Evolutionary conservation across 2,329 filamentous ascomycete genomes (phyloP).

Genomic region (Nectriaceae sp.): DNA sequence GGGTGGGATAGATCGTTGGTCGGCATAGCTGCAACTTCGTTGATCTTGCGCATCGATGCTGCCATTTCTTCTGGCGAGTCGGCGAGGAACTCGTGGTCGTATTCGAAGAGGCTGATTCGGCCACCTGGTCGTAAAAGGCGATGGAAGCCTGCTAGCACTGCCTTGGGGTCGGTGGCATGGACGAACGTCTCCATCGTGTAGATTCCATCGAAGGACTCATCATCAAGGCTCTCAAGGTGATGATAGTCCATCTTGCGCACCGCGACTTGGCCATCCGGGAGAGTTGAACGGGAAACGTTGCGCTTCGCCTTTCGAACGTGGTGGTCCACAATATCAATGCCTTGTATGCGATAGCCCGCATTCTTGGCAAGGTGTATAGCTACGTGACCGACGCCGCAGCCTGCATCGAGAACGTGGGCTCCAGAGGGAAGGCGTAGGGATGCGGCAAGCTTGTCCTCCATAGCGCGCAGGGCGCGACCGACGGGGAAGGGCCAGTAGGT

Average conservation of each 20-base stretch:
- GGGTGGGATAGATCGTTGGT: slow-evolving; percentile 40
- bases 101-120: slow-evolving; percentile 46
- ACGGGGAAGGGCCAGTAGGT: slow-evolving; percentile 52
- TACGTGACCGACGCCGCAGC: slow-evolving; percentile 52
- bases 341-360: slow-evolving; percentile 40
- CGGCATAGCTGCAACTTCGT: slow-evolving; percentile 47
- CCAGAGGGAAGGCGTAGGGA: slow-evolving; percentile 39
- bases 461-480: slow-evolving; percentile 41
- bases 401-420: slow-evolving; percentile 50
- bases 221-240: slow-evolving; percentile 42
- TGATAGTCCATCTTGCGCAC: slow-evolving; percentile 52
- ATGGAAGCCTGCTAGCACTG: slow-evolving; percentile 47
- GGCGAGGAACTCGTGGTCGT: slow-evolving; percentile 39
- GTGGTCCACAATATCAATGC: slow-evolving; percentile 49
- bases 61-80: slow-evolving; percentile 5
- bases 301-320: slow-evolving; percentile 46
- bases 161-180: slow-evolving; percentile 49
- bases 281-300: slow-evolving; percentile 38
- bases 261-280: slow-evolving; percentile 37
- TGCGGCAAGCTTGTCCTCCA: slow-evolving; percentile 51
- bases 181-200: slow-evolving; percentile 61
- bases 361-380: slow-evolving; percentile 47
- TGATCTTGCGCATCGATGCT: slow-evolving; percentile 36
- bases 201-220: slow-evolving; percentile 47
- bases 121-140: slow-evolving; percentile 51